A percentile compares a stretch with the other conserved stretches of the same genome.
phyloP scores from a whole-genome alignment of 768 basidiomycete genomes.

The Xerocomellus intermedius region DNA sequence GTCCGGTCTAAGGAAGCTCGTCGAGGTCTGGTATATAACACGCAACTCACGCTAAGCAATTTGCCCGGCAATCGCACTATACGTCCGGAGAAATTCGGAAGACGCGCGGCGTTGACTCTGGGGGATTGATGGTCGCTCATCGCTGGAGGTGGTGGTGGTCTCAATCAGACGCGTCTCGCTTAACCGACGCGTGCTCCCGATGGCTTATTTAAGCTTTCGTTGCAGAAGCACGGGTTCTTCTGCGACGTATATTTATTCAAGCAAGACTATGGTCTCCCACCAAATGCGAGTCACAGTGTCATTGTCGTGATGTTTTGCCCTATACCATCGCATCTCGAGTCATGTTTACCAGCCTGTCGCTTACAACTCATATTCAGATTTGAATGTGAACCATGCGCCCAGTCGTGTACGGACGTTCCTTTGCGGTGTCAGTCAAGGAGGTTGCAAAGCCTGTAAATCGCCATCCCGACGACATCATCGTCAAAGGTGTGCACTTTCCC shows the following conservation, averaged over 20 bases:
- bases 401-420: constrained; percentile 5
- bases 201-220: too few species aligned
- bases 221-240: too few species aligned
- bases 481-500: neutral
- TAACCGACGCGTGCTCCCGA: constrained; percentile 7
- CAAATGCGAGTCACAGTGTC: too few species aligned
- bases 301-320: too few species aligned
- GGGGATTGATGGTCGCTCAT: constrained; percentile 36
- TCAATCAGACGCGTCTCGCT: constrained; percentile 4
- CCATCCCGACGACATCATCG: constrained; percentile 6
- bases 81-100: constrained; percentile 50
- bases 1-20: neutral
- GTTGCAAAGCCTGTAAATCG: constrained; percentile 1
- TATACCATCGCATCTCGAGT: too few species aligned
- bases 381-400: neutral
- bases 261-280: too few species aligned
- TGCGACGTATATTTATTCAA: too few species aligned
- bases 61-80: constrained; percentile 64
- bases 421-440: constrained; percentile 1
- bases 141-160: constrained; percentile 2
- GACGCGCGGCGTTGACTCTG: constrained; percentile 62
- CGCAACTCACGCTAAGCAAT: constrained; percentile 47
- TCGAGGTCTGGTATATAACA: neutral
- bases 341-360: neutral
- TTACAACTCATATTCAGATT: too few species aligned